Percentiles rank a stretch among this genome's conserved stretches.
These are phyloP conservation scores for Hanseniaspora thailandica DNA, from an alignment of 805 yeast genomes.

Conservation along the genomic window DNA sequence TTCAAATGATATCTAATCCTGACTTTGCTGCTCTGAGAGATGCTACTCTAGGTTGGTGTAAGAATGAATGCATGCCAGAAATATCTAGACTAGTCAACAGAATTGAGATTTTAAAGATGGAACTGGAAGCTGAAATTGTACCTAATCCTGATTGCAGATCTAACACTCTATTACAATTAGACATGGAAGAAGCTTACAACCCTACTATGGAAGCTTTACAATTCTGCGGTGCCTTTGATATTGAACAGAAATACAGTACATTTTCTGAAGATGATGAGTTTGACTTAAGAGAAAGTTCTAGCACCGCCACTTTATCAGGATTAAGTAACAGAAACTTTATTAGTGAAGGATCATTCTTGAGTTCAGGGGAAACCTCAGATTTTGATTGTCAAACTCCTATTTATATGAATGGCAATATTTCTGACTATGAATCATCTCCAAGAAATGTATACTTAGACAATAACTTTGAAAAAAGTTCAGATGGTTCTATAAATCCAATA, in stretches of 20 bases:
- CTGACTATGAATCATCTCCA: neutral
- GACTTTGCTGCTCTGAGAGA: conserved; percentile 78
- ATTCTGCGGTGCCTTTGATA: conserved; percentile 31
- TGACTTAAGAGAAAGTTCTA: conserved; percentile 5
- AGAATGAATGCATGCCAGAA: conserved; percentile 17
- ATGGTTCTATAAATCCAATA: conserved; percentile 30
- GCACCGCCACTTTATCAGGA: neutral
- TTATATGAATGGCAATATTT: neutral
- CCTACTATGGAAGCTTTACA: conserved; percentile 32
- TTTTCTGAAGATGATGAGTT: conserved; percentile 16
- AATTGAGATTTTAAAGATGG: conserved; percentile 15
- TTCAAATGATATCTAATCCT: conserved; percentile 60
- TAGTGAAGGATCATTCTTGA: neutral
- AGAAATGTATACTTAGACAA: neutral
- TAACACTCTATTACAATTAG: conserved; percentile 17
- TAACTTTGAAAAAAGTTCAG: neutral
- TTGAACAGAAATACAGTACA: conserved; percentile 9
- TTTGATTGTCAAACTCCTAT: conserved; percentile 8
- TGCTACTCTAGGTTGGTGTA: conserved; percentile 43
- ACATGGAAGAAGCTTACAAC: conserved; percentile 23
- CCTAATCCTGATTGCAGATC: conserved; percentile 17
- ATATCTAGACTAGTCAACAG: conserved; percentile 7
- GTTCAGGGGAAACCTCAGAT: conserved; percentile 7
- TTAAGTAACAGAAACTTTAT: neutral
- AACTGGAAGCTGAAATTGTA: conserved; percentile 8